Evolutionary conservation across 2,329 filamentous ascomycete genomes (phyloP).

Genomic region (Cercospora citrullina): DNA sequence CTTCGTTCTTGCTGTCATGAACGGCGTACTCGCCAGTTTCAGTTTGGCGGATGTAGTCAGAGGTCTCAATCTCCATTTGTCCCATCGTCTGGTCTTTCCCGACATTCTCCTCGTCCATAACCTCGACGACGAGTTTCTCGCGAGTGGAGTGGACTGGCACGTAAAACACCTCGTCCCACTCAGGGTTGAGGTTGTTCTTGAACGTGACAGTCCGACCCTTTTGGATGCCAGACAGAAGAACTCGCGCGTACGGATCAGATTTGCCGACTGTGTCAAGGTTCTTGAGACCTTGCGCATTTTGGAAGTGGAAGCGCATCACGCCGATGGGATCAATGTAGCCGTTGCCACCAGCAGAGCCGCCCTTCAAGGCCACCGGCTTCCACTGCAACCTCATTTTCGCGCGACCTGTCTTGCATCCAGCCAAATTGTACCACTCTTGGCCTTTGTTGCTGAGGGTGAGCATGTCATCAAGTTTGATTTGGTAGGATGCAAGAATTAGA

Average conservation of each 20-base stretch:
- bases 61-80: slow-evolving; percentile 70
- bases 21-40: slow-evolving; percentile 79
- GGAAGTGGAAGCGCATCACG: slow-evolving; percentile 91
- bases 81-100: slow-evolving; percentile 89
- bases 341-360: slow-evolving; percentile 66
- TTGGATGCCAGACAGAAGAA: slow-evolving; percentile 84
- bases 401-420: slow-evolving; percentile 76
- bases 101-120: slow-evolving; percentile 94
- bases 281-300: slow-evolving; percentile 75
- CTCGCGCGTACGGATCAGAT: slow-evolving; percentile 89
- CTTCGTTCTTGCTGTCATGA: slow-evolving; percentile 68
- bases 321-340: slow-evolving; percentile 92
- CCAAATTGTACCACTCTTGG: slow-evolving; percentile 92
- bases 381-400: slow-evolving; percentile 90
- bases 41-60: slow-evolving; percentile 76
- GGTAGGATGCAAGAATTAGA: slow-evolving; percentile 84
- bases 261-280: slow-evolving; percentile 96
- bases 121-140: slow-evolving; percentile 83
- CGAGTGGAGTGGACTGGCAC: slow-evolving; percentile 82
- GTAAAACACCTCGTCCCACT: slow-evolving; percentile 95
- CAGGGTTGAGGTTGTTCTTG: slow-evolving; percentile 90
- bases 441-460: slow-evolving; percentile 87
- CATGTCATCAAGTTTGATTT: slow-evolving; percentile 94
- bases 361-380: slow-evolving; percentile 89
- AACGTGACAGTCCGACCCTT: slow-evolving; percentile 93